Evolutionary conservation across 805 yeast genomes (phyloP), one percentile per base, ranked within the genome.

Genomic region (Sugiyamaella marilandica): DNA sequence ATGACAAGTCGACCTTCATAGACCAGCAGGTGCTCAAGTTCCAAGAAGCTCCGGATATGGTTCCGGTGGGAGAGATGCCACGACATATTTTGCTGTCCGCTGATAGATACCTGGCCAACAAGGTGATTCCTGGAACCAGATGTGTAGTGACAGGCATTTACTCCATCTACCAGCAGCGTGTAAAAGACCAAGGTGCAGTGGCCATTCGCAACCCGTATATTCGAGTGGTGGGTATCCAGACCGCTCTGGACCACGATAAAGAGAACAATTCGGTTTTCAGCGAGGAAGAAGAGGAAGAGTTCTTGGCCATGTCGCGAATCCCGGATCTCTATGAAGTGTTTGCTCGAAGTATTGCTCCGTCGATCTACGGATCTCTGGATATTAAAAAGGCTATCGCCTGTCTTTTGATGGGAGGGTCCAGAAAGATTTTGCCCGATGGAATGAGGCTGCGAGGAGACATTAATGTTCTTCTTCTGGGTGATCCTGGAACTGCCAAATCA

Each of bases 11-110:
- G 1, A 74, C 80, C n/a, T 94, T 91, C 68, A 84, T 94, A 50
- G 98, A 94, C 70, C 98, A 95, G 67, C 99, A 94, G 70, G 83
- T 85, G 31, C 77, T 94, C 63, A 94, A 94, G 68, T 76, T 94
- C 52, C 99, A 94, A 69, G 99, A 94, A 68, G 78, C 94, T n/a
- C 97, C 98, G 10, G 99, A 94, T 68, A 87, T 87, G 84, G 97
- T 94, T 1, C 99, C 99, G 1, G 96, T 94, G 29, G 99, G 99
- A 60, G 99, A 94, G 72, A 85, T 94, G 89, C 99, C 99, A 8
- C 81, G 99, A 61, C 95, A 94, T 64, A 84, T 94, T 39, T 65
- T 88, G 54, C 75, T 94, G 58, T 86, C 94, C 41, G 88, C 89
- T 33, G 98, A 94, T 68, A 79, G 99, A 56, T 87, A 87, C 62